Percentiles rank a stretch among this genome's conserved stretches.
phyloP scores from a whole-genome alignment of 306 rosid species.

The Quercus dentata region DNA sequence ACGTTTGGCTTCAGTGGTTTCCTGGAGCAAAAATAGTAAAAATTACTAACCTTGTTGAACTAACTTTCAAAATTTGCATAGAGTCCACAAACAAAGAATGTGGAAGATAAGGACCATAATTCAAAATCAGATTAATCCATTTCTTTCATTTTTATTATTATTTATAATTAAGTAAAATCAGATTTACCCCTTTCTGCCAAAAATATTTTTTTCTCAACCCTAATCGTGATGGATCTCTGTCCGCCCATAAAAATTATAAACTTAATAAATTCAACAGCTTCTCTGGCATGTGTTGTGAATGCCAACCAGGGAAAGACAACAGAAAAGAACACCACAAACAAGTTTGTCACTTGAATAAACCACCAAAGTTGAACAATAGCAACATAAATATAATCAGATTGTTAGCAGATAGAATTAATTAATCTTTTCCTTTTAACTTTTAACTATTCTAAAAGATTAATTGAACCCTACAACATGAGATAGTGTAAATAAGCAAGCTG shows the following conservation, averaged over 20 bases:
- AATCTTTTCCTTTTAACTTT: too few relatives aligned
- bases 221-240: too few relatives aligned
- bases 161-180: too few relatives aligned
- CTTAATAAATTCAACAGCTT: neutral
- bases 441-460: too few relatives aligned
- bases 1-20: slow-evolving; percentile 65
- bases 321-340: neutral
- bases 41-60: neutral
- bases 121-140: too few relatives aligned
- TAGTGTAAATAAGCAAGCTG: too few relatives aligned
- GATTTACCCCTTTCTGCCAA: too few relatives aligned
- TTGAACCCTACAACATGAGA: too few relatives aligned
- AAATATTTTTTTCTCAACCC: too few relatives aligned
- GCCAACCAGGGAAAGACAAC: neutral
- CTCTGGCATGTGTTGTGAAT: neutral
- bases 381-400: neutral
- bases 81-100: neutral
- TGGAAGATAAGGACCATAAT: neutral
- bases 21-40: slow-evolving; percentile 42
- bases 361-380: neutral
- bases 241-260: neutral
- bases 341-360: neutral
- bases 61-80: neutral
- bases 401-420: neutral
- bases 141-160: too few relatives aligned